A percentile compares a stretch with the other conserved stretches of the same genome.
Evolutionary conservation across 352 stramenopile species (phyloP).

Genomic region (Saprolegnia diclina): DNA sequence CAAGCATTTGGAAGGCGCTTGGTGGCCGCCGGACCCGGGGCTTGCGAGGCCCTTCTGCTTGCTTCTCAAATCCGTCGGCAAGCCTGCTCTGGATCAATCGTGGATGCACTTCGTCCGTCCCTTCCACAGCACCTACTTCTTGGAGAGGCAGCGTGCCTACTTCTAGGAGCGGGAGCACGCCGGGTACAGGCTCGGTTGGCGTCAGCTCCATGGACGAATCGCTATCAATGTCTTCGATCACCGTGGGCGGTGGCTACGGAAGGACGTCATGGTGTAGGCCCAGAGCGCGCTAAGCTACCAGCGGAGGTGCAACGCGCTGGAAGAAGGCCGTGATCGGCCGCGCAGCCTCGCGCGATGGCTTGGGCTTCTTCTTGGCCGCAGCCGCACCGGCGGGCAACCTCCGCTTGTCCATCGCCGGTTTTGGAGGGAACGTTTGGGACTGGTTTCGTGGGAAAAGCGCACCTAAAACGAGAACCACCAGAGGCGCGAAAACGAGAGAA

Average conservation of each 20-base stretch:
- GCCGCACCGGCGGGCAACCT: background rate
- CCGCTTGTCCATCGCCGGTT: conserved; percentile 20
- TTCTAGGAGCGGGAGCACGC: background rate
- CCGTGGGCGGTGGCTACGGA: background rate
- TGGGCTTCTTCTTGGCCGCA: conserved; percentile 6
- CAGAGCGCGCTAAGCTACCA: background rate
- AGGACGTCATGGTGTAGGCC: background rate
- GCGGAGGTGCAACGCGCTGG: background rate
- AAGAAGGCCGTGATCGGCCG: conserved; percentile 26
- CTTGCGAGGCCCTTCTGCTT: background rate
- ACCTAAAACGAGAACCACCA: too few species aligned
- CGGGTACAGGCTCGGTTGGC: too few species aligned
- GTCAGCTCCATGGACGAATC: background rate
- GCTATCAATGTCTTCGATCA: conserved; percentile 23
- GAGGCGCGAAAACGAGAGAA: too few species aligned
- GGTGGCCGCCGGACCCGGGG: background rate
- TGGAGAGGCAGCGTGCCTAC: background rate
- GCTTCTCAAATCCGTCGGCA: background rate
- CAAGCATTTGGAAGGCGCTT: conserved; percentile 4
- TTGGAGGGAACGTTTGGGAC: conserved; percentile 9
- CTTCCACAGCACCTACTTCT: background rate
- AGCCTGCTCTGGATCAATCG: conserved; percentile 15
- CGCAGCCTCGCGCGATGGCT: background rate
- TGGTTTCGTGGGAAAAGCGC: too few species aligned
- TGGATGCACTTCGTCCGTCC: background rate